Evolutionary conservation across 164 flowering plant species (phyloP).

Genomic region (Piper longum): DNA sequence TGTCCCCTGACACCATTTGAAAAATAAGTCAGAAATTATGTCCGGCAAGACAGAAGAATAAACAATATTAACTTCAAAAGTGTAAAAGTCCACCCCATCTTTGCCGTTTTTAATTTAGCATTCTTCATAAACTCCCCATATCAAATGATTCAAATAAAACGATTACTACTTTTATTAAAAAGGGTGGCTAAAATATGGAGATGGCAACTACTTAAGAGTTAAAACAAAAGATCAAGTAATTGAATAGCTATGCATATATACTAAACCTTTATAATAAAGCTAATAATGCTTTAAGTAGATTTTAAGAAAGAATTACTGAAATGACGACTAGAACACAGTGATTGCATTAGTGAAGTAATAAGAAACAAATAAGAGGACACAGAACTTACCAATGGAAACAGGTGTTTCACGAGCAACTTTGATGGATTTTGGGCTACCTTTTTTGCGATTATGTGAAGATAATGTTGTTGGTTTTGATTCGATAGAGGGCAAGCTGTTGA

Average conservation of each 20-base stretch:
- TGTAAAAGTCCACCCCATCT: no score
- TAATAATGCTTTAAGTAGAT: no score
- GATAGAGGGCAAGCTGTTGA: slow-evolving; percentile 21
- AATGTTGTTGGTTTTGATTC: slow-evolving; percentile 35
- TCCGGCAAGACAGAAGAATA: background rate
- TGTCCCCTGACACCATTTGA: slow-evolving; percentile 37
- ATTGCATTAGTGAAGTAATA: background rate
- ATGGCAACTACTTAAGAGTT: no score
- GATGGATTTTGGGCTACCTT: slow-evolving; percentile 76
- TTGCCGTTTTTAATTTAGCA: no score
- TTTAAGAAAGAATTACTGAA: no score
- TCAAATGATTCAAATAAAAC: no score
- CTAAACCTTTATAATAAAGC: no score
- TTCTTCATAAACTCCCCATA: no score
- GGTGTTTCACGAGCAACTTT: slow-evolving; percentile 52
- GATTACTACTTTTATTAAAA: no score
- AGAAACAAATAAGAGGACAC: background rate
- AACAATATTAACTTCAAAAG: background rate
- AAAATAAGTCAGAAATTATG: background rate
- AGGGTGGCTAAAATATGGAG: no score
- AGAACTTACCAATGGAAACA: slow-evolving; percentile 65
- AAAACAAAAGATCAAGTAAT: no score
- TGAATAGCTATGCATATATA: no score
- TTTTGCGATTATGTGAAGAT: slow-evolving; percentile 34
- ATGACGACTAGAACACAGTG: background rate